Percentiles rank a stretch among this genome's conserved stretches.
phyloP scores from a whole-genome alignment of 345 rosid genomes.

The Adansonia digitata region DNA sequence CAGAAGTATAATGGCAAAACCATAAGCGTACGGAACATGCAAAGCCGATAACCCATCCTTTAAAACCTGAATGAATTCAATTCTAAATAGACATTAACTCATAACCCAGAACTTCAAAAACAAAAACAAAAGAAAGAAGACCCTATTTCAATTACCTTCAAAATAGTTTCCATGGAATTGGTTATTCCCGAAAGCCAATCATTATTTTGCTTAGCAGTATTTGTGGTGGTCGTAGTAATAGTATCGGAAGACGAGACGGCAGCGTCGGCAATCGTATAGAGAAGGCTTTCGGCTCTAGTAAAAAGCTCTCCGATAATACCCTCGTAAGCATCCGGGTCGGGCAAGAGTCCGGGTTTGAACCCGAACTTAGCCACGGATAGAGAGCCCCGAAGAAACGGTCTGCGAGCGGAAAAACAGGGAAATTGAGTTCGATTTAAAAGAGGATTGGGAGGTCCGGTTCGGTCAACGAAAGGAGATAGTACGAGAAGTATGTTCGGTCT shows the following conservation, averaged over 20 bases:
- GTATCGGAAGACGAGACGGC: conserved; percentile 62
- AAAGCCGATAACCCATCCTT: conserved; percentile 72
- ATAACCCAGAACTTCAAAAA: not conserved
- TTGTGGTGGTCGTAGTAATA: conserved; percentile 21
- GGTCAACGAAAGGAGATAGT: conserved; percentile 3
- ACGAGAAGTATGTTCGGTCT: not conserved
- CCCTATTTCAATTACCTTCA: conserved; percentile 49
- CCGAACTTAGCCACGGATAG: conserved; percentile 5
- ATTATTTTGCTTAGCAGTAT: conserved; percentile 46
- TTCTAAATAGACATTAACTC: not conserved
- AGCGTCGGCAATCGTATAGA: conserved; percentile 81
- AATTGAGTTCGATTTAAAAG: conserved; percentile 4
- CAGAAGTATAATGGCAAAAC: conserved; percentile 85
- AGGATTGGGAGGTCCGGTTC: not conserved
- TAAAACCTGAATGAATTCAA: conserved; percentile 50
- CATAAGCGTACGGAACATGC: conserved; percentile 80
- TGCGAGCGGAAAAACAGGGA: not conserved
- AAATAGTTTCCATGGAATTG: conserved; percentile 67
- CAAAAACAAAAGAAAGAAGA: not conserved
- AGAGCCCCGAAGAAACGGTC: conserved; percentile 8
- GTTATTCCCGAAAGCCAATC: conserved; percentile 94
- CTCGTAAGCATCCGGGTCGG: conserved; percentile 23
- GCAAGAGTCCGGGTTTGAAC: conserved; percentile 1
- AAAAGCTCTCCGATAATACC: conserved; percentile 39
- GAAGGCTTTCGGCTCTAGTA: conserved; percentile 42